Evolutionary conservation across 2,329 filamentous ascomycete species (phyloP).

Genomic region (Botryotinia globosa): DNA sequence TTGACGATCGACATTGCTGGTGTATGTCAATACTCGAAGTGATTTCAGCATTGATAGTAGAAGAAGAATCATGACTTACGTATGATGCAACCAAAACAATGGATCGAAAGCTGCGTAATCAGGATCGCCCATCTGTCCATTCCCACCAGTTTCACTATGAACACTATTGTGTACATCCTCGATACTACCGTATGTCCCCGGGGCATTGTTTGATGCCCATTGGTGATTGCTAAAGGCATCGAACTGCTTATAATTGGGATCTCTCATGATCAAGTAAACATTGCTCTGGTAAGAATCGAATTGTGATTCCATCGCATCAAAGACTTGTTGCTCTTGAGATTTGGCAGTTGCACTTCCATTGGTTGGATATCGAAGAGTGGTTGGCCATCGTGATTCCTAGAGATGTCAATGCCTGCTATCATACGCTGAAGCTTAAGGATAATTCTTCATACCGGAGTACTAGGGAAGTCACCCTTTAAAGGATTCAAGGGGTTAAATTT

Average conservation of each 20-base stretch:
- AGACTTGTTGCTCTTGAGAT: conserved; percentile 29
- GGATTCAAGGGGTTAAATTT: conserved; percentile 55
- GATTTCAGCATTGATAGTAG: rapidly evolving
- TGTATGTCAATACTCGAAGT: neutral
- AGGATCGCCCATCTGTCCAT: conserved; percentile 67
- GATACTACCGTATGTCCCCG: conserved; percentile 38
- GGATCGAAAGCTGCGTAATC: conserved; percentile 77
- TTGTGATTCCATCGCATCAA: conserved; percentile 28
- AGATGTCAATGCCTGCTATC: neutral
- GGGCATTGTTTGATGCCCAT: conserved; percentile 43
- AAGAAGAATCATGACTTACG: conserved; percentile 21
- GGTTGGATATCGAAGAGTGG: conserved; percentile 31
- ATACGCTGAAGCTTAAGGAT: neutral
- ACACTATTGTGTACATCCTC: conserved; percentile 63
- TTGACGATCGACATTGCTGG: conserved; percentile 65
- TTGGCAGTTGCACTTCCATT: conserved; percentile 24
- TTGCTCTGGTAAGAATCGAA: conserved; percentile 29
- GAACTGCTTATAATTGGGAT: conserved; percentile 61
- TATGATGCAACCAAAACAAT: conserved; percentile 43
- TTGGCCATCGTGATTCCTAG: conserved; percentile 29
- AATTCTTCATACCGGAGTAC: conserved; percentile 19
- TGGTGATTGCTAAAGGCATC: conserved; percentile 67
- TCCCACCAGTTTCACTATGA: conserved; percentile 53
- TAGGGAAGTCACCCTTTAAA: conserved; percentile 25
- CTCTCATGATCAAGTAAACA: conserved; percentile 31